These are phyloP conservation scores for Taxillus chinensis DNA, from an alignment of 164 flowering plant genomes.

Conservation along the genomic window DNA sequence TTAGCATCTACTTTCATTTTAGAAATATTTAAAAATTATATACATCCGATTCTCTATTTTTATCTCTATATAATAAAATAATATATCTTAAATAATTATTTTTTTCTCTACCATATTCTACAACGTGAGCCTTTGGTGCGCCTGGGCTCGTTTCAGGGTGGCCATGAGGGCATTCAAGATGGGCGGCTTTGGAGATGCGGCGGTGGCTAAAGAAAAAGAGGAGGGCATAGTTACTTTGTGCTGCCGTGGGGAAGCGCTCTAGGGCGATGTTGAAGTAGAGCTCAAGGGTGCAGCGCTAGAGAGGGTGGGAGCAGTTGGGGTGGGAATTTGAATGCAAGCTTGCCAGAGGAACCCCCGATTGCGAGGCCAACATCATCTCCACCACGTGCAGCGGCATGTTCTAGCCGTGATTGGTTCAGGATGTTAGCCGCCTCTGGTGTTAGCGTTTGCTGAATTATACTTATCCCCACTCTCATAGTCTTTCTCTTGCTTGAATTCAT, in stretches of 20 bases:
- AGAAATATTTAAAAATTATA: too few species aligned
- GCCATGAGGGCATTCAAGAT: slow-evolving; percentile 92
- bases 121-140: too few species aligned
- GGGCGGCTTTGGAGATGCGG: too few species aligned
- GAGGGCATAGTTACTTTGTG: slow-evolving; percentile 13
- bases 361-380: slow-evolving; percentile 66
- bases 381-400: slow-evolving; percentile 98
- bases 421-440: slow-evolving; percentile 88
- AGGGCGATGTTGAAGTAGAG: slow-evolving; percentile 96
- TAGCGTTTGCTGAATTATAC: slow-evolving; percentile 79
- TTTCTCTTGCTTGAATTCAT: too few species aligned
- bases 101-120: too few species aligned
- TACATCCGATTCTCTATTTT: too few species aligned
- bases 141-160: slow-evolving; percentile 92
- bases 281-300: slow-evolving; percentile 97
- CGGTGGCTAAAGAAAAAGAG: slow-evolving; percentile 40
- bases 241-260: slow-evolving; percentile 79
- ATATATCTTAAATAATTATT: too few species aligned
- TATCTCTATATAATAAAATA: too few species aligned
- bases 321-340: slow-evolving; percentile 92
- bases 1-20: too few species aligned
- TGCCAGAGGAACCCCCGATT: slow-evolving; percentile 75
- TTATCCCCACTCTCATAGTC: slow-evolving; percentile 72
- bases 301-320: slow-evolving; percentile 92
- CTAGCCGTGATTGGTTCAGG: slow-evolving; percentile 82